A percentile compares a stretch with the other conserved stretches of the same genome.
Evolutionary conservation across 371 early-diverging fungal genomes (phyloP).

Genomic region (Rhizopus sp.): DNA sequence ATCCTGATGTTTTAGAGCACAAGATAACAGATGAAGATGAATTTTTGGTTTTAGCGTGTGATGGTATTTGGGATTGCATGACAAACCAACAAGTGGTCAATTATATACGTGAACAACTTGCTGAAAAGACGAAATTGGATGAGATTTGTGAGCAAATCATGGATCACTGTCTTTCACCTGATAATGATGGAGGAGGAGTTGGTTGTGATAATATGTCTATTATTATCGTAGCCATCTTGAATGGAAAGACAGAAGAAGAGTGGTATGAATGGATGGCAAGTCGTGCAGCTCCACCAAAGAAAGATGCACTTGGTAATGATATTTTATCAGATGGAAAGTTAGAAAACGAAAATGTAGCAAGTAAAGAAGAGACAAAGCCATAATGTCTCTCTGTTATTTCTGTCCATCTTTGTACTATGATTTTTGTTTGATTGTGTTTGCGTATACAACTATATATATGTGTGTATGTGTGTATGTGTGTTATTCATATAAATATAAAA

Average conservation of each 20-base stretch:
- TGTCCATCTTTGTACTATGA: background rate
- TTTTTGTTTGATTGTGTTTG: background rate
- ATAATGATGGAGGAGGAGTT: constrained; percentile 81
- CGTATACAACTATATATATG: no score
- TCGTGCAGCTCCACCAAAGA: constrained; percentile 27
- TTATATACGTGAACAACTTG: constrained; percentile 72
- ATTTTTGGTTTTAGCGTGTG: constrained; percentile 92
- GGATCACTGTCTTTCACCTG: constrained; percentile 87
- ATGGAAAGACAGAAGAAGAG: constrained; percentile 68
- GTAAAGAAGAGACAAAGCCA: no score
- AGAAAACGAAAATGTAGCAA: no score
- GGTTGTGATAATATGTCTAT: constrained; percentile 99
- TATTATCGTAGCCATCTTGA: constrained; percentile 84
- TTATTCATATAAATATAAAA: background rate
- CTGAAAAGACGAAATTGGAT: constrained; percentile 55
- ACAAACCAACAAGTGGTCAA: constrained; percentile 85
- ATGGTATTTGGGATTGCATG: constrained; percentile 98
- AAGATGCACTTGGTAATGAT: constrained; percentile 32
- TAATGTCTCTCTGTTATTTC: background rate
- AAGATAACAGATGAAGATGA: constrained; percentile 72
- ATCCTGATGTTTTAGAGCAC: constrained; percentile 75
- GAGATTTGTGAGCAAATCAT: constrained; percentile 85
- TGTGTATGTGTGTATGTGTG: no score
- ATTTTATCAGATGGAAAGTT: background rate
- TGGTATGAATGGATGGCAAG: constrained; percentile 65